Conservation (phyloP, 116 monocot species). For the Posidonia oceanica region DNA sequence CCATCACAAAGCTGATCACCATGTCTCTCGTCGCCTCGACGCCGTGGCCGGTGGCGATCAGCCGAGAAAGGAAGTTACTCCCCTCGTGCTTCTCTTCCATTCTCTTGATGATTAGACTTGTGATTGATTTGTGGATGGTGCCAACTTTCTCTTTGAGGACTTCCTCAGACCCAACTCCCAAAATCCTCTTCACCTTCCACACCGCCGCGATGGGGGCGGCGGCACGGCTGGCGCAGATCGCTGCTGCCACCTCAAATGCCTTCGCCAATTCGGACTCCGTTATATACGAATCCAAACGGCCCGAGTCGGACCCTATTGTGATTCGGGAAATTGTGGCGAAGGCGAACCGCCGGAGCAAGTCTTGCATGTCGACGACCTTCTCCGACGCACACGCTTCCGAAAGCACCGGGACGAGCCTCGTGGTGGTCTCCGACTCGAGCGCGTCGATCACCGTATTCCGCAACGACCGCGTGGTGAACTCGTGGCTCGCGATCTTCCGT, state of each 20-base stretch:
- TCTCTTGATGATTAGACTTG: not conserved
- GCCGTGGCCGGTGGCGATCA: constrained; percentile 16
- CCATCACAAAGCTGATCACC: too few relatives aligned
- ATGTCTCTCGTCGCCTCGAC: too few relatives aligned
- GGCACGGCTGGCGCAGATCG: constrained; percentile 28
- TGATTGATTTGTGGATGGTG: constrained; percentile 19
- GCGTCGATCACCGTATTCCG: constrained; percentile 15
- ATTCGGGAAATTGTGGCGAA: constrained; percentile 48
- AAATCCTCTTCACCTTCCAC: constrained; percentile 51
- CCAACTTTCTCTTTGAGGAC: constrained; percentile 25
- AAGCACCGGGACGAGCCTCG: constrained; percentile 26
- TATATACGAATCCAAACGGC: constrained; percentile 8
- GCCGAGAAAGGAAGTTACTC: constrained; percentile 24
- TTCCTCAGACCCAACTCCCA: constrained; percentile 42
- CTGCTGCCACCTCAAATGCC: constrained; percentile 48
- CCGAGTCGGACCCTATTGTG: constrained; percentile 39
- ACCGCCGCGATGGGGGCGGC: constrained; percentile 20
- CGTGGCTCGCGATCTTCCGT: constrained; percentile 54
- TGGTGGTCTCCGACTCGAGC: constrained; percentile 17
- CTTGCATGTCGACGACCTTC: constrained; percentile 40
- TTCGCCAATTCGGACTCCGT: constrained; percentile 21
- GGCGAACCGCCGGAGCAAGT: constrained; percentile 32
- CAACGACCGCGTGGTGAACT: constrained; percentile 38
- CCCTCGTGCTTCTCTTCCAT: not conserved
- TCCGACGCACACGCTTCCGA: constrained; percentile 1